These are phyloP conservation scores for Plasmodium vinckei DNA, from an alignment of 169 alveolate species.

Conservation along the genomic window DNA sequence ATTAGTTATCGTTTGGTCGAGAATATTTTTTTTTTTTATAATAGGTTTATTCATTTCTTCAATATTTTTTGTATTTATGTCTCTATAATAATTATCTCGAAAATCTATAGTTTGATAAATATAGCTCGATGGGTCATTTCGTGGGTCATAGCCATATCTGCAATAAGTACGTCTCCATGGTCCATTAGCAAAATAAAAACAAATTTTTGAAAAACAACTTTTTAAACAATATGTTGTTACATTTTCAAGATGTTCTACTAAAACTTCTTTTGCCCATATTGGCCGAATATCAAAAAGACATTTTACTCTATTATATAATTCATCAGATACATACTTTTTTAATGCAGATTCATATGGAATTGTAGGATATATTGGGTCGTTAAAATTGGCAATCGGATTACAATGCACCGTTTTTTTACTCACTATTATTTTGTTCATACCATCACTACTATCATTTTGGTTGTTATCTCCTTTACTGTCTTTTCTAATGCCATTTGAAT, in stretches of 20 bases:
- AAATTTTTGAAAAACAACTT: constrained; percentile 79
- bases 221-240: constrained; percentile 59
- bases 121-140: constrained; percentile 79
- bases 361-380: constrained; percentile 22
- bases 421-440: constrained; percentile 61
- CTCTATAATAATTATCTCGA: constrained; percentile 77
- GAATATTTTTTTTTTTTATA: constrained; percentile 21
- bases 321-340: constrained; percentile 64
- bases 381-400: constrained; percentile 70
- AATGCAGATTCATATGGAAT: constrained; percentile 62
- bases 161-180: constrained; percentile 85
- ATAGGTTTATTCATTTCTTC: constrained; percentile 47
- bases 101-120: constrained; percentile 82
- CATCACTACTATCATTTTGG: not conserved
- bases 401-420: constrained; percentile 63
- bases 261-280: constrained; percentile 66
- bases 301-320: constrained; percentile 56
- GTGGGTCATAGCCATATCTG: constrained; percentile 82
- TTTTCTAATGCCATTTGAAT: not conserved
- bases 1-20: constrained; percentile 34
- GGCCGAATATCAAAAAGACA: constrained; percentile 68
- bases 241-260: constrained; percentile 57
- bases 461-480: not conserved
- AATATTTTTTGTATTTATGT: constrained; percentile 66
- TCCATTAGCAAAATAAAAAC: constrained; percentile 81